phyloP scores from a whole-genome alignment of 176 grass and related monocot species.

The Luzula sylvatica region DNA sequence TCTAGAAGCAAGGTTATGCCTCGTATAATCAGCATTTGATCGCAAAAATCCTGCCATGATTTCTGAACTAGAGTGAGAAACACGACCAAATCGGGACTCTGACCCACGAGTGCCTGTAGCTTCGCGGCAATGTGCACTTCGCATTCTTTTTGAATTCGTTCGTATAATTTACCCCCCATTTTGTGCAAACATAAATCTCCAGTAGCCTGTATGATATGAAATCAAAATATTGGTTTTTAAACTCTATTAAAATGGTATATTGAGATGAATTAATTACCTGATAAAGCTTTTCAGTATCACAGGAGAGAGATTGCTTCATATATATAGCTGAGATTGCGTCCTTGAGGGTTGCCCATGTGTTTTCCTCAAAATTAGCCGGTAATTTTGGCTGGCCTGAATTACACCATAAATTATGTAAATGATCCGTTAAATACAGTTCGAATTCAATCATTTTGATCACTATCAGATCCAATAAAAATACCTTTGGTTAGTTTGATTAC shows the following conservation, averaged over 20 bases:
- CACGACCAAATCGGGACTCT: constrained; percentile 93
- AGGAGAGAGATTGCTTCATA: constrained; percentile 78
- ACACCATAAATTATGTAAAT: constrained; percentile 11
- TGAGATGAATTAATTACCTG: constrained; percentile 39
- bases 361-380: constrained; percentile 81
- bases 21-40: constrained; percentile 98
- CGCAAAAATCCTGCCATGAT: constrained; percentile 99
- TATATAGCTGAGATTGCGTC: constrained; percentile 94
- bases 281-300: constrained; percentile 90
- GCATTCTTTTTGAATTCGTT: constrained; percentile 80
- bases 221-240: constrained; percentile 13
- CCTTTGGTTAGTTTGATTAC: constrained; percentile 81
- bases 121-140: constrained; percentile 82
- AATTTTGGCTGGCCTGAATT: constrained; percentile 78
- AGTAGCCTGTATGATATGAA: constrained; percentile 57
- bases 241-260: background rate
- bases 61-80: constrained; percentile 86
- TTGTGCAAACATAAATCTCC: constrained; percentile 85
- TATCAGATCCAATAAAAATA: constrained; percentile 17
- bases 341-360: constrained; percentile 85
- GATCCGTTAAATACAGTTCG: background rate
- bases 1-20: constrained; percentile 97
- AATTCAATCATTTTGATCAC: background rate
- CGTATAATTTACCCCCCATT: constrained; percentile 77
- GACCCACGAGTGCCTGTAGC: constrained; percentile 70